Conservation (phyloP, 441 rosid genomes). For the Brassica balearica region DNA sequence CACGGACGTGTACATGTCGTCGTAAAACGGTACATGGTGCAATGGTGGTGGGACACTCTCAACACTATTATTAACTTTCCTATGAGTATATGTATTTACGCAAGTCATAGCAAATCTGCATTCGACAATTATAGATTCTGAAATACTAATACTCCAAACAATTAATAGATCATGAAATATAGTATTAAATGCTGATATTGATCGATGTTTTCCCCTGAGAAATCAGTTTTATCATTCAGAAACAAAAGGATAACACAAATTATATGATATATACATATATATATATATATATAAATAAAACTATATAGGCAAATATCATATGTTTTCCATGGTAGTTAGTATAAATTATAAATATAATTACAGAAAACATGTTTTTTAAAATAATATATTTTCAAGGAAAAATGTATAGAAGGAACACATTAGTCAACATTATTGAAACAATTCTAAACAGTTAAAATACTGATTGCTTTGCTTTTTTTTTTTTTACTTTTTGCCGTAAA, state of each 20-base stretch:
- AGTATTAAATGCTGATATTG: conserved; percentile 1
- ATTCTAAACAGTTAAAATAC: not conserved
- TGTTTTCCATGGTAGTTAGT: too few relatives aligned
- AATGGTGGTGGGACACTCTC: conserved; percentile 38
- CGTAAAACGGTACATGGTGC: conserved; percentile 31
- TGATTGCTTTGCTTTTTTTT: too few relatives aligned
- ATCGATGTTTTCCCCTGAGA: not conserved
- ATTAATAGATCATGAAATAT: not conserved
- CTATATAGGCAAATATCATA: not conserved
- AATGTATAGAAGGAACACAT: not conserved
- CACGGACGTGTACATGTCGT: conserved; percentile 44
- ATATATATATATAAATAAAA: not conserved
- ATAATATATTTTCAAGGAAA: not conserved
- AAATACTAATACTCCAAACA: not conserved
- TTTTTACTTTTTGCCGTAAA: not conserved
- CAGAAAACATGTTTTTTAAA: not conserved
- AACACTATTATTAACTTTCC: not conserved
- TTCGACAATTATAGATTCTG: conserved; percentile 2
- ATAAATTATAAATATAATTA: not conserved
- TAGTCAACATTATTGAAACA: not conserved
- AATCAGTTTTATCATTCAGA: not conserved
- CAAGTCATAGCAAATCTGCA: not conserved
- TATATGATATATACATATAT: not conserved
- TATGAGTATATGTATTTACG: not conserved
- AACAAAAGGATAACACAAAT: not conserved